Base-by-base conservation (phyloP, 352 stramenopile species). In the Pythium dissimile region DNA sequence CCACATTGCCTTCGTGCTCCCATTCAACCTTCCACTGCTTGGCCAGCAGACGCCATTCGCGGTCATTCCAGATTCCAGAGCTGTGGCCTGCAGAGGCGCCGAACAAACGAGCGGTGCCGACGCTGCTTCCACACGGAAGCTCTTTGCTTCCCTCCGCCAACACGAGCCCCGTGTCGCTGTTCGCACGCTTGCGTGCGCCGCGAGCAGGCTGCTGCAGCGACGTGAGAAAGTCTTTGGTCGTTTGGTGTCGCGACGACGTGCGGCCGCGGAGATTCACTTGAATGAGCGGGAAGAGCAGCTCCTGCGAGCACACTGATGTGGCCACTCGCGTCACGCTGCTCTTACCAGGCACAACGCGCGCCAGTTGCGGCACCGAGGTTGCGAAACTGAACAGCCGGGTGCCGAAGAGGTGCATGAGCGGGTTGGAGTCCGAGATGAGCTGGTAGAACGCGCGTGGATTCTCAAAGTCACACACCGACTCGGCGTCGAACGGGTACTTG, bases 391-490 rank as follows among this genome's bases (percentile, higher is more conserved):
- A 92, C 35, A 92, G 54, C 2, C 81, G 69, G 37, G 75, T 76
- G 3, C 81, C 79, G 45, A 92, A 89, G 37, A 88, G 61, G 57
- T 88, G 75, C 75, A 92, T 89, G 48, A 89, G 44, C 2, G 79
- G 79, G 54, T 88, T 81, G 5, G 79, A 88, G 46, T 92, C 81
- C 6, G 81, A 92, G 8, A 92, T 71, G 5, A 92, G 69, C 68
- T 82, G 68, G 53, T 89, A 92, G 41, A 92, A 92, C 35, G 76
- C 54, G 23, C 80, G 80, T 2, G 79, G 79, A 27, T 87, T 87
- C 41, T 92, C 81, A 42, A 88, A 88, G n/a, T 89, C 81, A 54
- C 73, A 85, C 55, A 84, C 74, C 1, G 75, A 85, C 30, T 89
- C 77, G 0, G 69, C 51, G 45, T 92, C 79, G 49, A 92, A 92